These are phyloP conservation scores for Ceratobasidium papillatum DNA, from an alignment of 1,284 basidiomycete genomes.

Conservation along the genomic window DNA sequence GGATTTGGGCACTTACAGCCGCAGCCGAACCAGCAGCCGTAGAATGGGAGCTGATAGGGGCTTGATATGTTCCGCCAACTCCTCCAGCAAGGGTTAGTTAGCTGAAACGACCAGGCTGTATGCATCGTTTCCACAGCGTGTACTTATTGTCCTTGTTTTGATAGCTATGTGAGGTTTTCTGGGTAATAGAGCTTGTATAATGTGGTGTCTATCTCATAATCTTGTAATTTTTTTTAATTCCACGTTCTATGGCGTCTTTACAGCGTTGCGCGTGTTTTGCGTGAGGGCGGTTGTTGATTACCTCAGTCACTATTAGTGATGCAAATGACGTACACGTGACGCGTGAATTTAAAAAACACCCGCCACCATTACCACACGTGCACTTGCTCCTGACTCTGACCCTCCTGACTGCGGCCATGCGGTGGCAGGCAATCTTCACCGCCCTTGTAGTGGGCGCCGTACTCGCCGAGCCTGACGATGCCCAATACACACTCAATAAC, in stretches of 20 bases:
- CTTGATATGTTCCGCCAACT: neutral
- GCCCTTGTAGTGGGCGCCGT: neutral
- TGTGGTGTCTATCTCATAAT: neutral
- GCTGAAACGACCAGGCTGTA: no score
- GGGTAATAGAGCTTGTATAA: neutral
- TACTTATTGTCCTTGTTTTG: no score
- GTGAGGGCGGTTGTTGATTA: neutral
- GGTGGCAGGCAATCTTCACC: slow-evolving; percentile 18
- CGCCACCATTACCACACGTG: neutral
- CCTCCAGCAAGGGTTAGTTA: no score
- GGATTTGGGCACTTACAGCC: neutral
- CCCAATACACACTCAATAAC: neutral
- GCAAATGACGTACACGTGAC: slow-evolving; percentile 32
- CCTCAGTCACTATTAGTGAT: neutral
- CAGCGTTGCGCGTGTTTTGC: neutral
- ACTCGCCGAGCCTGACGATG: slow-evolving; percentile 1
- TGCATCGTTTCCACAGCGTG: no score
- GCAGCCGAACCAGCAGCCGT: no score
- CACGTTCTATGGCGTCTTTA: no score
- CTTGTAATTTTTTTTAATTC: neutral
- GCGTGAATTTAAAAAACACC: neutral
- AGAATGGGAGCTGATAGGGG: neutral
- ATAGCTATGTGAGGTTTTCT: neutral
- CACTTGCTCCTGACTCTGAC: neutral
- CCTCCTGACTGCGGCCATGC: slow-evolving; percentile 27